Conservation (phyloP, 108 stramenopile genomes). For the Nitzschia sp. region DNA sequence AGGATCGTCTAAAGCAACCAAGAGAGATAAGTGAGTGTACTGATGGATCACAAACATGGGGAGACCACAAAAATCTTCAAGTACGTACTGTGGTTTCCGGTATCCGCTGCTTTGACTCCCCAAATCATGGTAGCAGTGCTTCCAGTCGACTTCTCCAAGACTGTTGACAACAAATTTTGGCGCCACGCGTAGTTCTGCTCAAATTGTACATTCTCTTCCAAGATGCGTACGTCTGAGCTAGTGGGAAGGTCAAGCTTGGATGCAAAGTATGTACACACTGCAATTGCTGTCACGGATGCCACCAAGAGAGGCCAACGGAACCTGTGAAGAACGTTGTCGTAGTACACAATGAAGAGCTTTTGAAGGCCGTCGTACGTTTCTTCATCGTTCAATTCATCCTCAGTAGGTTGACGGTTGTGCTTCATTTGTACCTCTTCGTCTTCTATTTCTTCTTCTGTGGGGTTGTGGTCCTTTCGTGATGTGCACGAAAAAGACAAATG, state of each 20-base stretch:
- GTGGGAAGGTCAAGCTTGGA: conserved; percentile 31
- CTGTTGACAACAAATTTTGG: conserved; percentile 21
- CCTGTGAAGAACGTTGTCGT: conserved; percentile 32
- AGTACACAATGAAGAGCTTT: conserved; percentile 25
- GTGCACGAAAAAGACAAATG: neutral
- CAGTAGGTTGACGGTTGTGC: too few species aligned
- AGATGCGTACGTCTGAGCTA: conserved; percentile 36
- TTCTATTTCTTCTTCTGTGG: too few species aligned
- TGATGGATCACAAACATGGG: too few species aligned
- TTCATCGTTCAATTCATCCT: neutral
- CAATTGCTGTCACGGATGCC: conserved; percentile 15
- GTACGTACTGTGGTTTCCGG: conserved; percentile 33
- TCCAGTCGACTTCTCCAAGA: conserved; percentile 30
- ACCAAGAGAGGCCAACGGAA: conserved; percentile 38
- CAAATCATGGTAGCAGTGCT: conserved; percentile 36
- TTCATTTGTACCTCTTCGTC: neutral
- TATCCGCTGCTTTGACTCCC: conserved; percentile 42
- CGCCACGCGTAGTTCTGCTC: conserved; percentile 36
- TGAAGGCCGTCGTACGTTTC: conserved; percentile 20
- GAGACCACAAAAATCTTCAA: too few species aligned
- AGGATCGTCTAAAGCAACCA: conserved; percentile 29
- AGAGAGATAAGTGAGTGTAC: too few species aligned
- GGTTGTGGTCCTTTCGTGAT: neutral
- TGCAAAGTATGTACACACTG: conserved; percentile 30
- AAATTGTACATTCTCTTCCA: conserved; percentile 18